Conservation (phyloP, 2,329 filamentous ascomycete genomes). For the Colletotrichum noveboracense region DNA sequence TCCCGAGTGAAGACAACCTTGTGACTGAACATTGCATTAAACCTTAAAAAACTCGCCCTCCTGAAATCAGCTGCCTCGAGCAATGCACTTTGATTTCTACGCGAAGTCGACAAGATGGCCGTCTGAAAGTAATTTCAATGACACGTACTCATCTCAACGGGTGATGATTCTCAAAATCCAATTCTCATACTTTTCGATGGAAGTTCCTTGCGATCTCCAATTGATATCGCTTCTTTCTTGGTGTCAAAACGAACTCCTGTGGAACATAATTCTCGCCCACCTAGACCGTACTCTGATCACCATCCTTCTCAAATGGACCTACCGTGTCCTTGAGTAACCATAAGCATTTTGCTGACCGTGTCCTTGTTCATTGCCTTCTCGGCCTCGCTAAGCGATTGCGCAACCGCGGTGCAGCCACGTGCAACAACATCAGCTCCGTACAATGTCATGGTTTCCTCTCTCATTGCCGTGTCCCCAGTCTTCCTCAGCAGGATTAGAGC, state of each 20-base stretch:
- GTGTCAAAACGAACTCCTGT: background rate
- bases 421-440: constrained; percentile 38
- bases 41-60: accelerated
- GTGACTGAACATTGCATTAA: accelerated
- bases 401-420: constrained; percentile 37
- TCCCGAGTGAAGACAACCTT: background rate
- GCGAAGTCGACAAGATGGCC: no score
- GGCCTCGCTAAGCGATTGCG: constrained; percentile 37
- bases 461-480: background rate
- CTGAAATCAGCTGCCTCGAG: background rate
- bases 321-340: constrained; percentile 33
- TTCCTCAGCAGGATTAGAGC: constrained; percentile 29
- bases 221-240: background rate
- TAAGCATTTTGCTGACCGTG: constrained; percentile 35
- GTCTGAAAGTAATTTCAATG: no score
- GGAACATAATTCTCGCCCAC: background rate
- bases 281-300: background rate
- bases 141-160: no score
- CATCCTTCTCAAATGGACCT: constrained; percentile 18
- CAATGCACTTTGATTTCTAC: accelerated
- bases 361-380: constrained; percentile 33
- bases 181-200: background rate
- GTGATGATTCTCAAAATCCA: accelerated
- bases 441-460: constrained; percentile 25
- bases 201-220: background rate